A percentile compares a stretch with the other conserved stretches of the same genome.
phyloP scores from a whole-genome alignment of 1,284 basidiomycete genomes.

The Moesziomyces sp. region DNA sequence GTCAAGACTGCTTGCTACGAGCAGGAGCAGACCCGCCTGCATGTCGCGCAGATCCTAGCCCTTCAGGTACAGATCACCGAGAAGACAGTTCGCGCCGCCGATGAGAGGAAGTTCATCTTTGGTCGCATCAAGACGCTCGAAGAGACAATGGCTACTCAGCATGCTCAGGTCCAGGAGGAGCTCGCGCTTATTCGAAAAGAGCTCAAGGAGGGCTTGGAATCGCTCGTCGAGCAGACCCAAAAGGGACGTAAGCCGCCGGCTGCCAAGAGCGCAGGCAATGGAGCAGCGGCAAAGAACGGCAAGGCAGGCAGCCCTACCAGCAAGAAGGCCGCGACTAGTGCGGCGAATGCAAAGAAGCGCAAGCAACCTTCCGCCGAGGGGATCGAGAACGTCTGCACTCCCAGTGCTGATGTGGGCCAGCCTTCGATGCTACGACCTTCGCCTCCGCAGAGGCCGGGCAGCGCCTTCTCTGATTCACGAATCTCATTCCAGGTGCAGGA shows the following conservation, averaged over 20 bases:
- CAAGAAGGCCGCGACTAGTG: slow-evolving; percentile 6
- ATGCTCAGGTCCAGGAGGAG: slow-evolving; percentile 12
- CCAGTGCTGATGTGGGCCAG: too few species aligned
- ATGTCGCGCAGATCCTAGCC: slow-evolving; percentile 8
- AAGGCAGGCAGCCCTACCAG: slow-evolving; percentile 14
- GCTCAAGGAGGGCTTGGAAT: slow-evolving; percentile 9
- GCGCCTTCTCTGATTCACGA: too few species aligned
- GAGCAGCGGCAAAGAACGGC: background rate
- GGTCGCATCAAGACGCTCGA: slow-evolving; percentile 21
- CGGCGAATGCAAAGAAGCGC: background rate
- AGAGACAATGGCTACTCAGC: slow-evolving; percentile 8
- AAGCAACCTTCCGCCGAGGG: background rate
- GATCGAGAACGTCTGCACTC: too few species aligned
- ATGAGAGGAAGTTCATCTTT: slow-evolving; percentile 20
- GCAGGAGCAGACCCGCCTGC: slow-evolving; percentile 8
- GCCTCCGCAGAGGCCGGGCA: too few species aligned
- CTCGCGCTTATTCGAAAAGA: slow-evolving; percentile 14
- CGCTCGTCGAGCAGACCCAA: slow-evolving; percentile 4
- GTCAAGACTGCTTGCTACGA: background rate
- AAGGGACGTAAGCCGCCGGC: slow-evolving; percentile 3
- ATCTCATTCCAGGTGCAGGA: too few species aligned
- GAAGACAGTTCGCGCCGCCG: slow-evolving; percentile 14
- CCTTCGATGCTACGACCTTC: too few species aligned
- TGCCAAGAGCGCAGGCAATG: background rate
- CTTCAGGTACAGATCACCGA: slow-evolving; percentile 23